Conservation (phyloP, 805 yeast species). For the Myxozyma neotropica region DNA sequence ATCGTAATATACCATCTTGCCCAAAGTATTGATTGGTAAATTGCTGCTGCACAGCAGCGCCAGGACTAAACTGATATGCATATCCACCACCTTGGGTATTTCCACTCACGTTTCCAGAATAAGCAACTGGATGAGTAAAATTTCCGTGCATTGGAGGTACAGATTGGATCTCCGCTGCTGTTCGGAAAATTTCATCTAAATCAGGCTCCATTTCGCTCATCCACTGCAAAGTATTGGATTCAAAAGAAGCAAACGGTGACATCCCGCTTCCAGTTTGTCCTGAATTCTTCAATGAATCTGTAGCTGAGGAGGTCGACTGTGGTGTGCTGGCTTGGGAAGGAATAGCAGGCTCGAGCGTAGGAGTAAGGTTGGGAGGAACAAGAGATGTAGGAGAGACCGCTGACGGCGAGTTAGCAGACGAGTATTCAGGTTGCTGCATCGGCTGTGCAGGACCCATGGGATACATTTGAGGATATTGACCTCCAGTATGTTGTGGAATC, state of each 20-base stretch:
- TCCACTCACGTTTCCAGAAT: conserved; percentile 32
- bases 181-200: conserved; percentile 34
- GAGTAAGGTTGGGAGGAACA: conserved; percentile 3
- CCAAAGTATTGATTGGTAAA: conserved; percentile 8
- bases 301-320: conserved; percentile 19
- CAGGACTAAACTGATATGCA: conserved; percentile 34
- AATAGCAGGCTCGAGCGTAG: background rate
- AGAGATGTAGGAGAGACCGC: conserved; percentile 17
- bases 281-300: conserved; percentile 11
- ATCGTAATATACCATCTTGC: background rate
- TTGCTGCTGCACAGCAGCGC: conserved; percentile 28
- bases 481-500: no score
- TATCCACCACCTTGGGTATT: conserved; percentile 35
- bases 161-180: conserved; percentile 36
- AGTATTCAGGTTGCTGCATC: conserved; percentile 1
- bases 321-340: conserved; percentile 31
- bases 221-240: conserved; percentile 35
- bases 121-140: conserved; percentile 34
- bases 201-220: conserved; percentile 37
- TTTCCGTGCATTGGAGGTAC: conserved; percentile 32
- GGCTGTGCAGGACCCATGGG: conserved; percentile 1
- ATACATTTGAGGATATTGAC: conserved; percentile 10
- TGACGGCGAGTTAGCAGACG: conserved; percentile 5
- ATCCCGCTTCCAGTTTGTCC: conserved; percentile 15
- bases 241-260: conserved; percentile 35